Base-by-base conservation (phyloP, 371 early-diverging fungal species). In the Rhizopus sp. region DNA sequence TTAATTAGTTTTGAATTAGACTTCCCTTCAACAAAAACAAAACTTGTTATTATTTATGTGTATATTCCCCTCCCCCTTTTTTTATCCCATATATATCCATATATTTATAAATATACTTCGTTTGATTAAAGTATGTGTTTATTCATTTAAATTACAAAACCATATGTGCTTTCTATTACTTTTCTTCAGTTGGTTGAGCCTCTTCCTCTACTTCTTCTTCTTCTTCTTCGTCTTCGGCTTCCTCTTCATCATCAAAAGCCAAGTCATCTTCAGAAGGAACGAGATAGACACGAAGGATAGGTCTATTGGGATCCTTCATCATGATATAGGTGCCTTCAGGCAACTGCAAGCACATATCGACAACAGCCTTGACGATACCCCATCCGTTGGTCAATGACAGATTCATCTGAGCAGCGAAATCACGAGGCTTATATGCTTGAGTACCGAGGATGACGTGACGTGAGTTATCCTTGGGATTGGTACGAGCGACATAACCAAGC, bases 301-400 rank as follows among this genome's bases (percentile, higher is more conserved):
- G 83, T 87, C 93, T 94, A 82, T 93, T 93, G 33, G 99, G 95
- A 73, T 98, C 99, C 81, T 93, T 93, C 75, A 94, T 87, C 68
- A 98, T 75, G 32, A 97, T 89, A 68, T 93, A 98, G 69, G 91
- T 90, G 72, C 97, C 97, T 66, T 96, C 96, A 38, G 89, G 87
- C 56, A 93, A 75, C 63, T 86, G 81, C 65, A 92, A 71, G 53
- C 91, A 93, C 74, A 93, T 64, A 57, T 96, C 94, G 35, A 93
- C 88, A 46, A 97, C 82, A 41, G 94, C 91, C 88, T 94, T 92
- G 68, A 95, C 83, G 64, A 97, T 91, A 78, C 97, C 99, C 96
- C 96, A 98, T 12, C 89, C 94, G 57, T 92, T 92, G 55, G 77
- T 83, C 52, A 95, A 60, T 49, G 81, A 85, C 64, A 94, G 75